Evolutionary conservation across 257 asterid species (phyloP), one percentile per base, ranked within the genome.

Genomic region (Galeopsis tetrahit): DNA sequence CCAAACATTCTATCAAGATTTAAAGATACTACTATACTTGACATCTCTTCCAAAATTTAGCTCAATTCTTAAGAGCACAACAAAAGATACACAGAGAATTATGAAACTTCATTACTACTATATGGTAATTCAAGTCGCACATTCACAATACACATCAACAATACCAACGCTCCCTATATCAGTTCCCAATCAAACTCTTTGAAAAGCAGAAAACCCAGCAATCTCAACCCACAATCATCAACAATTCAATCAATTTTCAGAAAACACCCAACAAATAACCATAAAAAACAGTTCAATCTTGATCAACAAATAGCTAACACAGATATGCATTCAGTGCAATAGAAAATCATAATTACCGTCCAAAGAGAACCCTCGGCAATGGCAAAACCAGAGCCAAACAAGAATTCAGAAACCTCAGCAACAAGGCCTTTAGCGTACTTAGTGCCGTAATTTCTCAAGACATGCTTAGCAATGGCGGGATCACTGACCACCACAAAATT

Each of bases 361-460:
- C 99, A 91, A 72, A 94, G 91, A 10, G 97, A 87, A 32, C 95
- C 97, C 88, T 94, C 98, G 6, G 99, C 99, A 76, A 94, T 94
- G 78, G 97, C 99, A 72, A 94, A 91, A 33, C 97, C 99, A 53
- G 97, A 91, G 43, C 99, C 99, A 77, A 94, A 94, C 88, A 94
- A 78, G 82, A 94, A 94, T 74, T 94, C 91, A 70, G 97, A 91
- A 40, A 94, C 98, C 85, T 94, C 98, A 34, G 89, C 82, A 4
- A 89, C 95, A 42, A 94, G 97, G 10, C 99, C 97, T 75, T 94
- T 94, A 21, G 83, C 72, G 77, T 94, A 94, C 77, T 84, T 94
- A 0, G 88, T 84, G 3, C 98, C 97, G 55, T 91, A 94, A 60
- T 88, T 91, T 75, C 89, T 89, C 48, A 94, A 69, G 0, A 94